Base-by-base conservation (phyloP, 805 yeast genomes). In the Starmerella apicola region DNA sequence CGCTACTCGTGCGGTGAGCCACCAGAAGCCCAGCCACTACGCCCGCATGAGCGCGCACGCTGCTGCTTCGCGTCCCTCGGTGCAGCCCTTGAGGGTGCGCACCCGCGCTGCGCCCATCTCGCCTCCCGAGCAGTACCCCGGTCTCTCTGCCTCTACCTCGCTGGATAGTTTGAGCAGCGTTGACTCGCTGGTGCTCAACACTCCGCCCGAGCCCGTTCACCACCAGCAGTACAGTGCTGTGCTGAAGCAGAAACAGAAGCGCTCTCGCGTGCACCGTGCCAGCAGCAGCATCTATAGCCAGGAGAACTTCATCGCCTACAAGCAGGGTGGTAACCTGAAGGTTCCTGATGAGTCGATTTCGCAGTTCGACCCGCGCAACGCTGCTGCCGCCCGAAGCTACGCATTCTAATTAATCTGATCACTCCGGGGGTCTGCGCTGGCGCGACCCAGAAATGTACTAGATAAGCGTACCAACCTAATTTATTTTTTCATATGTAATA, bases 121-220 rank as follows among this genome's bases (percentile, higher is more conserved):
- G 23, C 40, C 46, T 15, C 34, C 42, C 9, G 32, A 38, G 37
- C 33, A 19, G 19, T 37, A 38, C 28, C 53, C 53, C 5, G 49
- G 50, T 9, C 48, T 51, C 15, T 39, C 51, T 3, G 49, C 53
- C 4, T 52, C 56, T 4, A 42, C 50, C 28, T 50, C 53, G 39
- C 39, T 50, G 24, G 52, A 50, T 15, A 49, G 52, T 29, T 33
- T 50, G 21, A 46, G 49, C 32, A 49, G 52, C 26, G 43, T 50
- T 17, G 49, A 45, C 34, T 41, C 49, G 9, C 43, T 36, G 23
- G n/a, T 13, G 22, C 26, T 46, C n/a, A 32, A 27, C 17, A 44
- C 50, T 20, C 50, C 50, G 15, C 46, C 41, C n/a, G 46, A 45
- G 31, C 23, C 33, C 20, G 30, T 29, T 34, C 34, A 33, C 29